phyloP scores from a whole-genome alignment of 768 basidiomycete genomes.

The Pisolithus sp. region DNA sequence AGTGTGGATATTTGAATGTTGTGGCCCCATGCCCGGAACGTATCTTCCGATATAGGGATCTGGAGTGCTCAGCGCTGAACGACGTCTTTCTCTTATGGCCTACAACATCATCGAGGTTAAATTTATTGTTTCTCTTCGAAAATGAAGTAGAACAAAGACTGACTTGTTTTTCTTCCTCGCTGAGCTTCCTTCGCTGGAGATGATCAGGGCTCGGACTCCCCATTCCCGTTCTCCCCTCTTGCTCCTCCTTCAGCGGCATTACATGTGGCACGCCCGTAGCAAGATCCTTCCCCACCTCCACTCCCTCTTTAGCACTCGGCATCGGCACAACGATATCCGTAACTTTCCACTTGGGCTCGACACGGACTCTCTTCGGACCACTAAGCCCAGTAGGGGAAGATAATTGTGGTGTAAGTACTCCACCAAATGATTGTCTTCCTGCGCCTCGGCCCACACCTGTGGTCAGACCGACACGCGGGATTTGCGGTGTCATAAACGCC shows the following conservation, averaged over 20 bases:
- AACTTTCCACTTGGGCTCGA: constrained; percentile 51
- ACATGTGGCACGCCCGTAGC: neutral
- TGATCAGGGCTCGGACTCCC: too few species aligned
- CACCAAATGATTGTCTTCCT: constrained; percentile 39
- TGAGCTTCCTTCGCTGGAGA: neutral
- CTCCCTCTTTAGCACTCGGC: constrained; percentile 4
- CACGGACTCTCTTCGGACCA: constrained; percentile 41
- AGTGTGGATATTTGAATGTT: constrained; percentile 15
- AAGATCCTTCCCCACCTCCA: constrained; percentile 2
- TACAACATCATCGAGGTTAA: constrained; percentile 11
- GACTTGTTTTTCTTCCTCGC: constrained; percentile 15
- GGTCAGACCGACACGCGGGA: constrained; percentile 5
- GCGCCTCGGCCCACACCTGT: constrained; percentile 7
- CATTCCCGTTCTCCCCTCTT: constrained; percentile 5
- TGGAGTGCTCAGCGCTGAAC: constrained; percentile 47
- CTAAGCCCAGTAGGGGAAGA: constrained; percentile 10
- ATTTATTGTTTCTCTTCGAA: too few species aligned
- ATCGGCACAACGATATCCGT: constrained; percentile 46
- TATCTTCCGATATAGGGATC: constrained; percentile 46
- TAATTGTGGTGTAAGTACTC: constrained; percentile 1
- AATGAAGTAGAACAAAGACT: neutral
- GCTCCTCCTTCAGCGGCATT: neutral
- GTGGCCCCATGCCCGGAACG: constrained; percentile 44
- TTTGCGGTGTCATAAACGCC: constrained; percentile 57
- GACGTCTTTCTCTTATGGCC: constrained; percentile 59